Conservation (phyloP, 2,329 filamentous ascomycete species). For the Talaromyces sp. region DNA sequence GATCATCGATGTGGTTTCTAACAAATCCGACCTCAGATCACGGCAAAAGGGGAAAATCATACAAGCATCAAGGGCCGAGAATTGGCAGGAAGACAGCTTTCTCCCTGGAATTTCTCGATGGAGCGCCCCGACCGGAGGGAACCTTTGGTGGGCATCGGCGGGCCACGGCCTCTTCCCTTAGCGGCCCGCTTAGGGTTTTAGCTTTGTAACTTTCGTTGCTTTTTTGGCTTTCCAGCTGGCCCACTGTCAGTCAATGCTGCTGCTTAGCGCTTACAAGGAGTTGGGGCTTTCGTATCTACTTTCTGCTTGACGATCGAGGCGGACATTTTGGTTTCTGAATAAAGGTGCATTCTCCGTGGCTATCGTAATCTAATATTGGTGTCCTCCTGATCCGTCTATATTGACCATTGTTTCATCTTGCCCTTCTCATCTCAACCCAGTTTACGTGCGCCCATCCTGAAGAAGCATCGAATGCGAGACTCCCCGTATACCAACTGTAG, state of each 20-base stretch:
- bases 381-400: not conserved
- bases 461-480: not conserved
- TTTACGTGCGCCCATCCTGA: not conserved
- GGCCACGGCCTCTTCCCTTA: slow-evolving; percentile 7
- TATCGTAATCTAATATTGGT: not conserved
- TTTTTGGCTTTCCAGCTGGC: not conserved
- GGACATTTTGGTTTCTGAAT: not conserved
- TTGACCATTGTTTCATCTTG: not conserved
- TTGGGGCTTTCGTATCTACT: not conserved
- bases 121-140: slow-evolving; percentile 12
- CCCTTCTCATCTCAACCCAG: not conserved
- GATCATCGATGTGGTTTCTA: not conserved
- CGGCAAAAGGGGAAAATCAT: not conserved
- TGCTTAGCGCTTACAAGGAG: not conserved
- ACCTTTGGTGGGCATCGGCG: not conserved
- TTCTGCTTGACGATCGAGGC: not conserved
- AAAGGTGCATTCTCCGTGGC: not conserved
- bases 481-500: not conserved
- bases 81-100: not conserved
- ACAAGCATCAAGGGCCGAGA: not conserved
- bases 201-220: not conserved
- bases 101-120: not conserved
- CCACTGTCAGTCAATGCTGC: not conserved
- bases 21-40: too few relatives aligned
- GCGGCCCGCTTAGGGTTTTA: slow-evolving; percentile 10